A percentile compares a stretch with the other conserved stretches of the same genome.
Evolutionary conservation across 2,329 filamentous ascomycete species (phyloP).

Genomic region (Phialophora tarda): DNA sequence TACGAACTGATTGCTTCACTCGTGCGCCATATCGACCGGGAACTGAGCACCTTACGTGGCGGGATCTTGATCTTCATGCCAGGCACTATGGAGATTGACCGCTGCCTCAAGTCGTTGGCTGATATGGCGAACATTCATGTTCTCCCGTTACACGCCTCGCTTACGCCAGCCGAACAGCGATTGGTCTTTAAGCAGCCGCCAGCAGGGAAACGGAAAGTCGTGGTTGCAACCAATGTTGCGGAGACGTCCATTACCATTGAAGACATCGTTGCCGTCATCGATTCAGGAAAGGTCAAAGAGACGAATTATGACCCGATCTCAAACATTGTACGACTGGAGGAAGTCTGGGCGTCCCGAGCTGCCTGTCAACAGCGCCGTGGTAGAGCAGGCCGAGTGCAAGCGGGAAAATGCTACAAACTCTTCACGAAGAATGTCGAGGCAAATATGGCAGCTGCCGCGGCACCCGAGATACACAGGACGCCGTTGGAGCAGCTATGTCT

Average conservation of each 20-base stretch:
- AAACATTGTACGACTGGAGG: slow-evolving; percentile 92
- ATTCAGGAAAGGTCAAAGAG: slow-evolving; percentile 94
- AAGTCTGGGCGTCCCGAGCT: slow-evolving; percentile 92
- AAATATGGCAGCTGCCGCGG: slow-evolving; percentile 84
- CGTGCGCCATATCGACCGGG: slow-evolving; percentile 78
- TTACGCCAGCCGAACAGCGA: slow-evolving; percentile 86
- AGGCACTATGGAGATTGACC: slow-evolving; percentile 87
- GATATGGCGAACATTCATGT: slow-evolving; percentile 72
- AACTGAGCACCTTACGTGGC: slow-evolving; percentile 74
- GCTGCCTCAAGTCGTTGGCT: slow-evolving; percentile 72
- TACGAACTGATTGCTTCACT: slow-evolving; percentile 84
- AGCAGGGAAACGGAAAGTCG: slow-evolving; percentile 82
- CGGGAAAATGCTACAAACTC: slow-evolving; percentile 92
- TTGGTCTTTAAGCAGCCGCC: slow-evolving; percentile 81
- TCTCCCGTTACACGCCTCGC: slow-evolving; percentile 87
- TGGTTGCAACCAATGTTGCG: slow-evolving; percentile 94
- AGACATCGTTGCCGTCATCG: slow-evolving; percentile 94
- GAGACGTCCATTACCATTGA: slow-evolving; percentile 99
- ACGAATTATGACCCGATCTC: slow-evolving; percentile 90
- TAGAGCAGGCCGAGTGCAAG: slow-evolving; percentile 88
- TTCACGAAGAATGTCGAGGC: slow-evolving; percentile 84
- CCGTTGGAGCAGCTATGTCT: slow-evolving; percentile 93
- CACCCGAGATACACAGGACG: slow-evolving; percentile 91
- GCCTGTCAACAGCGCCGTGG: slow-evolving; percentile 94
- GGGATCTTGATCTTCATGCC: slow-evolving; percentile 96